These are phyloP conservation scores for Schoenoplectus triqueter DNA, from an alignment of 202 grass and related monocot genomes.

Conservation along the genomic window DNA sequence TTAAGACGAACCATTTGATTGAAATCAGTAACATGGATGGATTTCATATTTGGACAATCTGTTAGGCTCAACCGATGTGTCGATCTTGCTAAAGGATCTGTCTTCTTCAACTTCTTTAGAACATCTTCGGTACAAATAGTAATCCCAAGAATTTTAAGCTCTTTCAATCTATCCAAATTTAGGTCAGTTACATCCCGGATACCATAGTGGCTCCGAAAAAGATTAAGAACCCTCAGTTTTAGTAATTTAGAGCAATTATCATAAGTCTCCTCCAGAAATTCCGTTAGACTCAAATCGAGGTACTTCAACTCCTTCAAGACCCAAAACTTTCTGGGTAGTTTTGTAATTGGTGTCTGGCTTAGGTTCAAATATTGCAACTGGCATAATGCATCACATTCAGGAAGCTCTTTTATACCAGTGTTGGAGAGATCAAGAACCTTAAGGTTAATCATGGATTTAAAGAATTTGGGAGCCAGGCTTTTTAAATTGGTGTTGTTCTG, in stretches of 20 bases:
- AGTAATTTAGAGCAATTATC: conserved; percentile 52
- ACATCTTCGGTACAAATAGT: conserved; percentile 73
- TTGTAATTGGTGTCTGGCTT: conserved; percentile 51
- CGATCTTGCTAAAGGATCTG: conserved; percentile 62
- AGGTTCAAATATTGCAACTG: conserved; percentile 65
- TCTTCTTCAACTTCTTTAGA: conserved; percentile 59
- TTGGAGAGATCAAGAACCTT: conserved; percentile 75
- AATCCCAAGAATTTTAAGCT: conserved; percentile 59
- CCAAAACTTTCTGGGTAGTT: conserved; percentile 16
- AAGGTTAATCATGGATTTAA: conserved; percentile 53
- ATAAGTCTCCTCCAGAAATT: conserved; percentile 45
- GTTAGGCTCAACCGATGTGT: conserved; percentile 58
- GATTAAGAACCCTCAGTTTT: conserved; percentile 34
- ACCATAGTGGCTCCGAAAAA: conserved; percentile 35
- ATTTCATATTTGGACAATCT: conserved; percentile 52
- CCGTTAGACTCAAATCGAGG: conserved; percentile 56
- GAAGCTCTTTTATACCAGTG: conserved; percentile 51
- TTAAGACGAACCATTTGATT: conserved; percentile 54
- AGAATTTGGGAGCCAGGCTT: conserved; percentile 49
- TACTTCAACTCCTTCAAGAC: conserved; percentile 30
- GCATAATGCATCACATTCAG: conserved; percentile 36
- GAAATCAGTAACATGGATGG: conserved; percentile 54
- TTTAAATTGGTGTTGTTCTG: conserved; percentile 39
- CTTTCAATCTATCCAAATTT: conserved; percentile 52
- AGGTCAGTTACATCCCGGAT: conserved; percentile 36